Evolutionary conservation across 257 asterid genomes (phyloP).

Genomic region (Parsonsia alboflavescens): DNA sequence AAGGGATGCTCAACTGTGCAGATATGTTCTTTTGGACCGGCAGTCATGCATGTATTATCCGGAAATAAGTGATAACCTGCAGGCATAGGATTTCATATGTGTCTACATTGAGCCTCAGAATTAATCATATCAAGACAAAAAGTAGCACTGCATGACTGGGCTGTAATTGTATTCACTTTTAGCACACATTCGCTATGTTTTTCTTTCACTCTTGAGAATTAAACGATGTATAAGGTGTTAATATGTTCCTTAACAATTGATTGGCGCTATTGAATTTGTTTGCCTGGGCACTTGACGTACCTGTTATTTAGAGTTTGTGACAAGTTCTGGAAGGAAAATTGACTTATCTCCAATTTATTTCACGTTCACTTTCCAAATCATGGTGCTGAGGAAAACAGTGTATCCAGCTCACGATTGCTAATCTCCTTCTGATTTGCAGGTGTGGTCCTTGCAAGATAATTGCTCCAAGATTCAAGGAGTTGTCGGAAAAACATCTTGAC

Average conservation of each 20-base stretch:
- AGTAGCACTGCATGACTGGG: neutral
- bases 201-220: neutral
- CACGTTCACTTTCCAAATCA: neutral
- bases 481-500: conserved; percentile 58
- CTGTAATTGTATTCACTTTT: neutral
- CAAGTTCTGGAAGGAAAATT: neutral
- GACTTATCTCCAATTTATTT: neutral
- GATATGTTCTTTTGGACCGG: neutral
- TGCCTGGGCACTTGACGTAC: neutral
- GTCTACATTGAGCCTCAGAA: neutral
- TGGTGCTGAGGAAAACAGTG: neutral
- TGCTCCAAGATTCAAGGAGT: conserved; percentile 64
- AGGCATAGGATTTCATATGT: neutral
- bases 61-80: neutral
- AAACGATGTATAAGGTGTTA: neutral
- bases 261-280: neutral
- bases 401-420: neutral
- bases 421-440: conserved; percentile 43
- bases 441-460: conserved; percentile 93
- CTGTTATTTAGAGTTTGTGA: neutral
- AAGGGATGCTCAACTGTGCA: neutral
- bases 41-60: neutral
- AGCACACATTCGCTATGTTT: neutral
- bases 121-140: neutral
- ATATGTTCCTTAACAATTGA: neutral